Evolutionary conservation across 805 yeast genomes (phyloP).

Genomic region (Scheffersomyces spartinae): DNA sequence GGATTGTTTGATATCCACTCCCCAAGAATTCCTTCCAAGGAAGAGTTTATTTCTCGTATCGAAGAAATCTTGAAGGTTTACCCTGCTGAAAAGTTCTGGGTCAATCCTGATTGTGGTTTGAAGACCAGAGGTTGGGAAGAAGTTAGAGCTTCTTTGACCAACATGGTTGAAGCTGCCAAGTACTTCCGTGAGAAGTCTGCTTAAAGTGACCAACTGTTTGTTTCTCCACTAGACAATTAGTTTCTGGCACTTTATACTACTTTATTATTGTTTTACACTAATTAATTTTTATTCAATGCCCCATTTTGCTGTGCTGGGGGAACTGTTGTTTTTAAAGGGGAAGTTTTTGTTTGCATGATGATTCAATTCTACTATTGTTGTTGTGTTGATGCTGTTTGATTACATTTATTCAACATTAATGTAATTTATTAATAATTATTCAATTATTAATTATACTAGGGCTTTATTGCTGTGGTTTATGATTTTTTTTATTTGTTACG

Average conservation of each 20-base stretch:
- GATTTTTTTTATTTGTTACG: conserved; percentile 7
- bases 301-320: background rate
- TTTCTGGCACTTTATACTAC: conserved; percentile 2
- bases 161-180: conserved; percentile 99
- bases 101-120: conserved; percentile 99
- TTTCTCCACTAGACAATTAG: conserved; percentile 2
- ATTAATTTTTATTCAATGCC: conserved; percentile 1
- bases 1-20: conserved; percentile 99
- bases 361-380: too few species aligned
- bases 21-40: conserved; percentile 97
- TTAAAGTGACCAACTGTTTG: conserved; percentile 10
- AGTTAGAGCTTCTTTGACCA: conserved; percentile 86
- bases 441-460: conserved; percentile 2
- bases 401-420: conserved; percentile 33
- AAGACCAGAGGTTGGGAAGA: conserved; percentile 99
- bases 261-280: conserved; percentile 1
- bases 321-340: too few species aligned
- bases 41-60: conserved; percentile 90
- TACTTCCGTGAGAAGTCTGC: conserved; percentile 45
- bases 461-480: conserved; percentile 3
- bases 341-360: too few species aligned
- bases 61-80: conserved; percentile 90
- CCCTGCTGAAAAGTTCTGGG: conserved; percentile 99
- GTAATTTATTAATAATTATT: conserved; percentile 14
- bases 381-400: conserved; percentile 1